These are phyloP conservation scores for Quercus dentata DNA, from an alignment of 306 rosid genomes.

Conservation along the genomic window DNA sequence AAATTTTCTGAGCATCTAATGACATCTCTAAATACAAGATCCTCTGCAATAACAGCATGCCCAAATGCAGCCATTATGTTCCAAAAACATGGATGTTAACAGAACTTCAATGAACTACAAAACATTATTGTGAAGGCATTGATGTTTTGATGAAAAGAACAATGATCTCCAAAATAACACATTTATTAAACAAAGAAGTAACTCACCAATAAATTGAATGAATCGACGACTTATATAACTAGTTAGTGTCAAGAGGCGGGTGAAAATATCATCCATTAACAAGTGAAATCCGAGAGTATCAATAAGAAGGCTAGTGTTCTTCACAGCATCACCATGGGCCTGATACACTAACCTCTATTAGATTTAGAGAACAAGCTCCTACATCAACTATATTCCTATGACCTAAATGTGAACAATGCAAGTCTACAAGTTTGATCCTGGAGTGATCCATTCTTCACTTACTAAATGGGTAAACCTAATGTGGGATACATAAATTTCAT, in stretches of 20 bases:
- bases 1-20: slow-evolving; percentile 21
- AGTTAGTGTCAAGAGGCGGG: slow-evolving; percentile 46
- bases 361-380: slow-evolving; percentile 7
- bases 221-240: slow-evolving; percentile 45
- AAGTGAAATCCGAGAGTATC: slow-evolving; percentile 25
- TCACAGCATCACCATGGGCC: slow-evolving; percentile 37
- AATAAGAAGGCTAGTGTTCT: slow-evolving; percentile 1
- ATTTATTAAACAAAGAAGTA: background rate
- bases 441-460: background rate
- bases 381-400: background rate
- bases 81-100: background rate
- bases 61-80: slow-evolving; percentile 17
- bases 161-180: background rate
- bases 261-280: slow-evolving; percentile 50
- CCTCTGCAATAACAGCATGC: slow-evolving; percentile 53
- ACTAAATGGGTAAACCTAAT: background rate
- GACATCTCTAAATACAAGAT: slow-evolving; percentile 56
- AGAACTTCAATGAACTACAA: slow-evolving; percentile 4
- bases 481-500: background rate
- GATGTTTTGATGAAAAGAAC: background rate
- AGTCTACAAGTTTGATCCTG: background rate
- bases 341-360: slow-evolving; percentile 28
- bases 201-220: slow-evolving; percentile 49
- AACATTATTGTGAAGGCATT: background rate
- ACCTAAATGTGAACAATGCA: background rate